These are phyloP conservation scores for Metarhizium anisopliae DNA, from an alignment of 2,329 filamentous ascomycete species.

Conservation along the genomic window DNA sequence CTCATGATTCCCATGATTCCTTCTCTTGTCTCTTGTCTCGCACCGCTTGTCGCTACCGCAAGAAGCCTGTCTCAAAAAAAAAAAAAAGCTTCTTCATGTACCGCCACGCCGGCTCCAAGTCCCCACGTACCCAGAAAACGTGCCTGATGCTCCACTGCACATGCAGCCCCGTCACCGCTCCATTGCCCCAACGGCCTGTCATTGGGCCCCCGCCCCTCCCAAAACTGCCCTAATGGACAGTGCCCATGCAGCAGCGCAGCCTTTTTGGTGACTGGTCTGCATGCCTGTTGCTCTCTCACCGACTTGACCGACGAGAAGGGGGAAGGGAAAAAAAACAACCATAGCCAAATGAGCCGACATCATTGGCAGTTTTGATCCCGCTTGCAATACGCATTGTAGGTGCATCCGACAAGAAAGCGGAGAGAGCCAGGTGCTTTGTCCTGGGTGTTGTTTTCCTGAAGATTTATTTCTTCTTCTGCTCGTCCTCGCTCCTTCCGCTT, in stretches of 20 bases:
- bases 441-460: slow-evolving; percentile 1
- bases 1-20: not conserved
- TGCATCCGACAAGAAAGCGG: not conserved
- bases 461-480: slow-evolving; percentile 1
- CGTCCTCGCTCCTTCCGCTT: not conserved
- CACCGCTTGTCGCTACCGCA: not conserved
- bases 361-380: not conserved
- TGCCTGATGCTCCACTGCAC: slow-evolving; percentile 6
- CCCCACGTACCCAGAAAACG: slow-evolving; percentile 3
- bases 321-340: not conserved
- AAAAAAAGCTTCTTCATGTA: not conserved
- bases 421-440: not conserved
- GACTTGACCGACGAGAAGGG: slow-evolving; percentile 7
- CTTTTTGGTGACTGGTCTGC: not conserved
- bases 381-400: not conserved
- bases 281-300: slow-evolving; percentile 6
- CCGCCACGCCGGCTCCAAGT: not conserved
- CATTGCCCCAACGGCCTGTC: slow-evolving; percentile 7
- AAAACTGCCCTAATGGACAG: not conserved
- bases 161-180: slow-evolving; percentile 12
- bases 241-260: not conserved
- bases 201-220: slow-evolving; percentile 11
- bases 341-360: not conserved
- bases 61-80: not conserved
- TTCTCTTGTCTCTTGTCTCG: not conserved